A percentile compares a stretch with the other conserved stretches of the same genome.
These are phyloP conservation scores for Starmera pachycereana DNA, from an alignment of 805 yeast species.

Conservation along the genomic window DNA sequence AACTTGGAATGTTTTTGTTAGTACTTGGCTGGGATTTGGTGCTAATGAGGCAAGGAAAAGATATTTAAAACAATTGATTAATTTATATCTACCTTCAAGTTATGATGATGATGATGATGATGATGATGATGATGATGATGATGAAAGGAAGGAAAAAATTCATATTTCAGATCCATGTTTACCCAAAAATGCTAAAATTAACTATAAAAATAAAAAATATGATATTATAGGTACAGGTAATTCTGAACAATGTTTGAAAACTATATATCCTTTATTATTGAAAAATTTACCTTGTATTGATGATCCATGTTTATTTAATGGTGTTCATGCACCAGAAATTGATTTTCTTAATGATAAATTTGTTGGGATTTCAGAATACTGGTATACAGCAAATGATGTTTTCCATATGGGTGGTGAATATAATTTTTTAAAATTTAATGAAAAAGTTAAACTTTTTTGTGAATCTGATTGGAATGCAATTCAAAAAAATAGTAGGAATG, in stretches of 20 bases:
- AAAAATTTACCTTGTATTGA: conserved; percentile 77
- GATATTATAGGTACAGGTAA: conserved; percentile 67
- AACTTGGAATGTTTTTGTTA: conserved; percentile 80
- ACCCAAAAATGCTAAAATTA: conserved; percentile 48
- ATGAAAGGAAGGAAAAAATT: conserved; percentile 6
- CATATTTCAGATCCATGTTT: conserved; percentile 66
- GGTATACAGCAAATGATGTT: conserved; percentile 94
- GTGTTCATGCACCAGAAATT: conserved; percentile 86
- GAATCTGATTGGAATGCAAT: conserved; percentile 62
- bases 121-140: background rate
- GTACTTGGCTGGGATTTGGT: conserved; percentile 97
- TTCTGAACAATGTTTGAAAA: conserved; percentile 60
- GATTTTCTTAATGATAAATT: conserved; percentile 74
- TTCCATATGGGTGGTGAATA: conserved; percentile 85
- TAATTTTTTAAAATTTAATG: conserved; percentile 60
- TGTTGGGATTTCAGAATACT: conserved; percentile 91
- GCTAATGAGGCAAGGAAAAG: conserved; percentile 87
- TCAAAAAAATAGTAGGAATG: conserved; percentile 35
- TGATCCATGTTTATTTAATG: conserved; percentile 88
- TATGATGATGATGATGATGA: conserved; percentile 38
- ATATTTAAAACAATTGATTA: conserved; percentile 48
- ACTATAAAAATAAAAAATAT: conserved; percentile 38
- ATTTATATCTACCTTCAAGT: conserved; percentile 36
- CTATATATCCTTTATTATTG: conserved; percentile 66
- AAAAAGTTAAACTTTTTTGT: conserved; percentile 62